Conservation (phyloP, 2,329 filamentous ascomycete genomes). For the Fusarium hostae region DNA sequence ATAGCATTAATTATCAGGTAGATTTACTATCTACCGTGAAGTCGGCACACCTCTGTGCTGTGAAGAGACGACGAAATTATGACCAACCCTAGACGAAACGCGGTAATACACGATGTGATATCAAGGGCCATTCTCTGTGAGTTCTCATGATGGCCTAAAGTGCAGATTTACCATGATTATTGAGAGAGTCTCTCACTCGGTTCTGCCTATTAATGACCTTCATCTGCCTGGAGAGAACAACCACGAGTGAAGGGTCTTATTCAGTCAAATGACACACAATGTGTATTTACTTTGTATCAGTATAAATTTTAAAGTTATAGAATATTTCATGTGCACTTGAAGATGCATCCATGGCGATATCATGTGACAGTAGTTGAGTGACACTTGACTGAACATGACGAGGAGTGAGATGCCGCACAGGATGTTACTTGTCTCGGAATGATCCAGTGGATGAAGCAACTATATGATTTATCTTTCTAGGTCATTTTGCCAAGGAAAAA, state of each 20-base stretch:
- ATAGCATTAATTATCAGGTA: background rate
- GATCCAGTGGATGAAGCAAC: background rate
- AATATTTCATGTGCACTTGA: background rate
- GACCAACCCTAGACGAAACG: background rate
- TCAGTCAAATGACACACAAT: background rate
- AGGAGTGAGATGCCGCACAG: background rate
- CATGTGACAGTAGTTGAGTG: background rate
- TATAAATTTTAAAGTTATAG: background rate
- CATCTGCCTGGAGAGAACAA: rapidly evolving
- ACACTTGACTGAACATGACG: background rate
- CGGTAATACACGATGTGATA: background rate
- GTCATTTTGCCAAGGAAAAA: background rate
- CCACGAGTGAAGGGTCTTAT: background rate
- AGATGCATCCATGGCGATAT: background rate
- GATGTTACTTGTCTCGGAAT: background rate
- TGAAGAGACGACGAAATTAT: background rate
- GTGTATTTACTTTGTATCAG: background rate
- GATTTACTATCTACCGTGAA: no score
- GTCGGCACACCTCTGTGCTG: no score
- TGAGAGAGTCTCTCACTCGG: background rate
- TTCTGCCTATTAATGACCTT: background rate
- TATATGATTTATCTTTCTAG: background rate
- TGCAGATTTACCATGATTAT: background rate
- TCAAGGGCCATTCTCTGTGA: rapidly evolving
- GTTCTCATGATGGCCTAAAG: background rate